Base-by-base conservation (phyloP, 2,329 filamentous ascomycete genomes). In the Ampelomyces quisqualis region DNA sequence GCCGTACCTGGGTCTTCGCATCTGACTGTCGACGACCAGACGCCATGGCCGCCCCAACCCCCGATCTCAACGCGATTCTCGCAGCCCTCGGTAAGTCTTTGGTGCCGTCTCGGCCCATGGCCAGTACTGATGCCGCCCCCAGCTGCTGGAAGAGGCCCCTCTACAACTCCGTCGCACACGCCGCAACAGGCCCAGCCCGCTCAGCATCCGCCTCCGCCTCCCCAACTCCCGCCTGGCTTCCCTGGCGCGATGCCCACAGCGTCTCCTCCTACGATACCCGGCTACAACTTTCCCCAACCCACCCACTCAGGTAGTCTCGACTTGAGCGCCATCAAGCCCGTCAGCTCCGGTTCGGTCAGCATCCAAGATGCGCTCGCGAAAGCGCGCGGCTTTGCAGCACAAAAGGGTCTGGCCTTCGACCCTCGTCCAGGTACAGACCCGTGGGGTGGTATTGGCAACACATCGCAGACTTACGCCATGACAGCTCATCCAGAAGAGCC, bases 351-450 rank as follows among this genome's bases (percentile, higher is more conserved):
- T 43, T 88, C 85, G 14, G 84, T 94, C 56, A 91, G 84, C 68
- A 84, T 95, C 51, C 80, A 85, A 43, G 88, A 94, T 66, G 86
- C 88, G 34, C 84, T 95, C 57, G 87, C 89, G 26, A 88, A 90
- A 65, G 89, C 88, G 32, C 86, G 87, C 65, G 86, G 84, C 28
- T 88, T 87, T 67, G 88, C 89, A 27, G 82, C 86, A 20, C 85
- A 91, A 65, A 87, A 88, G 62, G 88, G 87, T 46, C 74, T 89
- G 34, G 75, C 75, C 46, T 74, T 74, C 49, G 71, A 71, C 29
- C 67, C 69, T 41, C 64, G 69, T 54, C 59, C 64, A 58, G 61
- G 67, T 70, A 62, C 77, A 24, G 52, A 55, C 44, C 75, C 77
- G 11, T 84, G 57, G 51, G 51, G 51, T 53, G 50, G 47, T 35